Evolutionary conservation across 2,329 filamentous ascomycete genomes (phyloP).

Genomic region (Verticillium tricorpus): DNA sequence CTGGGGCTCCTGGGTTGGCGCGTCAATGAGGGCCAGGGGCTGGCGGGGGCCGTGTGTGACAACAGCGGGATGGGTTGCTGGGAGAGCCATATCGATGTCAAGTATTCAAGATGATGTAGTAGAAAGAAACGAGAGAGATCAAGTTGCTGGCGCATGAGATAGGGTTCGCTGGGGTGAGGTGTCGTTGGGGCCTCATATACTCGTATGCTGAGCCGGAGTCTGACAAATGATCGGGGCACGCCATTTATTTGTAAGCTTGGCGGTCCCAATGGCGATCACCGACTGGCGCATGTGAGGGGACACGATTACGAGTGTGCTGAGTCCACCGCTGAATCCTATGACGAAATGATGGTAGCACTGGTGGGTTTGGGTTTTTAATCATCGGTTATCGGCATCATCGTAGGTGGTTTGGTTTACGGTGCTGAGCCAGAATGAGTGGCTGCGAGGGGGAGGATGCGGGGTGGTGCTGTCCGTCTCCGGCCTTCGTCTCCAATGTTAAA

Average conservation of each 20-base stretch:
- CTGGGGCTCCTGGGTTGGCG: constrained; percentile 25
- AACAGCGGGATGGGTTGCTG: constrained; percentile 20
- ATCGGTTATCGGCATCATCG: neutral
- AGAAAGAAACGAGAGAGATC: neutral
- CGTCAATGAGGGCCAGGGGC: constrained; percentile 17
- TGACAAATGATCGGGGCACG: neutral
- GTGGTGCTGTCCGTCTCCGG: neutral
- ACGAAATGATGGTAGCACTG: neutral
- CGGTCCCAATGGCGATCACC: neutral
- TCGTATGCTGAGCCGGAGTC: neutral
- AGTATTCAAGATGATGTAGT: neutral
- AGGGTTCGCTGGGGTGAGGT: neutral
- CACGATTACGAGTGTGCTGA: too few relatives aligned
- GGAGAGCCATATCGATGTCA: constrained; percentile 12
- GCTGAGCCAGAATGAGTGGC: neutral
- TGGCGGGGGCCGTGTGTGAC: constrained; percentile 15
- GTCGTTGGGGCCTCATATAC: neutral
- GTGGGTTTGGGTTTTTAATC: neutral
- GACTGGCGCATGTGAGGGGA: neutral
- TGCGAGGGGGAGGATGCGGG: neutral
- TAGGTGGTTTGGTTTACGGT: neutral
- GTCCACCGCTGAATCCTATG: neutral
- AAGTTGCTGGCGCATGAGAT: neutral
- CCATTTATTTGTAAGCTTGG: neutral
- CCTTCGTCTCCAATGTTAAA: neutral